Conservation (phyloP, 106 monocot genomes). For the Allium fistulosum region DNA sequence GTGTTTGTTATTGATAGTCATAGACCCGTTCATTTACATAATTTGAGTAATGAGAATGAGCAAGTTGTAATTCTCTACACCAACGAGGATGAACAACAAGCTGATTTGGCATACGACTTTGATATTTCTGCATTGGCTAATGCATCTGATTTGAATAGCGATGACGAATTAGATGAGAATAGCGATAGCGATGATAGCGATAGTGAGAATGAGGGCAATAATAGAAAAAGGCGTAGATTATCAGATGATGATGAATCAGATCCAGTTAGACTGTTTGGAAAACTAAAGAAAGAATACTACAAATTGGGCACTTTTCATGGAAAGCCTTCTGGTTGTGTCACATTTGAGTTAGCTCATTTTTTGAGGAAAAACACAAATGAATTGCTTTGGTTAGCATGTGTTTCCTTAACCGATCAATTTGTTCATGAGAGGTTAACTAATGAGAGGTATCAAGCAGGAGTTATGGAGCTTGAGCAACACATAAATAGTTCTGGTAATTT, state of each 20-base stretch:
- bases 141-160: slow-evolving; percentile 70
- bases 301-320: slow-evolving; percentile 89
- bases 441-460: slow-evolving; percentile 71
- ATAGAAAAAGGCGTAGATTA: slow-evolving; percentile 37
- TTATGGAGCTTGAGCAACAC: slow-evolving; percentile 87
- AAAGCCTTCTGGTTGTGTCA: slow-evolving; percentile 74
- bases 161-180: slow-evolving; percentile 41
- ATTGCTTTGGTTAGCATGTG: slow-evolving; percentile 84
- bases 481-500: slow-evolving; percentile 73
- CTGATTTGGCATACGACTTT: slow-evolving; percentile 71
- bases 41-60: slow-evolving; percentile 65
- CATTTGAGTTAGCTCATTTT: slow-evolving; percentile 75
- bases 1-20: slow-evolving; percentile 84
- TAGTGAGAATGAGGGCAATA: slow-evolving; percentile 15
- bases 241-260: slow-evolving; percentile 41
- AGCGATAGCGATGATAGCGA: slow-evolving; percentile 43
- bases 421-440: slow-evolving; percentile 84
- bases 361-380: slow-evolving; percentile 82
- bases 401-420: slow-evolving; percentile 86
- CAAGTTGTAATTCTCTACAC: slow-evolving; percentile 65
- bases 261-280: slow-evolving; percentile 67
- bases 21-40: slow-evolving; percentile 81
- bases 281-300: slow-evolving; percentile 74
- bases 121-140: slow-evolving; percentile 66
- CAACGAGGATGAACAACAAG: slow-evolving; percentile 67